phyloP scores from a whole-genome alignment of 2,329 filamentous ascomycete genomes.

The Lachnellula cervina region DNA sequence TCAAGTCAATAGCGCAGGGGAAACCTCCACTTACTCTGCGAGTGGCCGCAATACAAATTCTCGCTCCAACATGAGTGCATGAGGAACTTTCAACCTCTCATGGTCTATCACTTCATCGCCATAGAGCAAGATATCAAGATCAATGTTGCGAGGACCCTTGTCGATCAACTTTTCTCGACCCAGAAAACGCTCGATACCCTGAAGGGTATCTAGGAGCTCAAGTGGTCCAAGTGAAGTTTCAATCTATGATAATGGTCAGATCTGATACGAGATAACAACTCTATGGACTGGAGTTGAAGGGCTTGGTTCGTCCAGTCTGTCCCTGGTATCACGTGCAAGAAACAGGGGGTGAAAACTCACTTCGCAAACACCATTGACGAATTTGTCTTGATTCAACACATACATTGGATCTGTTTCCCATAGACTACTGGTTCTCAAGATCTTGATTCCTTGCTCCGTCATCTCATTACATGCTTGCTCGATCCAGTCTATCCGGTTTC shows the following conservation, averaged over 20 bases:
- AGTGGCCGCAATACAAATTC: constrained; percentile 91
- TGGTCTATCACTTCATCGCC: constrained; percentile 60
- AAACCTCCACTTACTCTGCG: constrained; percentile 55
- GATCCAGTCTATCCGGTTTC: constrained; percentile 78
- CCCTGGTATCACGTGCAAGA: neutral
- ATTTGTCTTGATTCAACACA: constrained; percentile 78
- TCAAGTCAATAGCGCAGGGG: neutral
- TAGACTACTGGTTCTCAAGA: constrained; percentile 77
- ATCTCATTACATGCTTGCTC: constrained; percentile 78
- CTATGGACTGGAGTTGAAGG: no score
- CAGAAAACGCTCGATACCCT: constrained; percentile 75
- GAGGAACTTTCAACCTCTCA: constrained; percentile 76
- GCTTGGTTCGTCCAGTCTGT: no score
- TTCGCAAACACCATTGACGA: constrained; percentile 90
- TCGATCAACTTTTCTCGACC: constrained; percentile 81
- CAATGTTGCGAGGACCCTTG: constrained; percentile 91
- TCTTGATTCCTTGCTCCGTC: constrained; percentile 64
- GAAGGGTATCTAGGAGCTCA: constrained; percentile 71
- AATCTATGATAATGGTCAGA: constrained; percentile 49
- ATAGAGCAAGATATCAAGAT: constrained; percentile 88
- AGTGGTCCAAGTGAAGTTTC: constrained; percentile 73
- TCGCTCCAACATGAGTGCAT: constrained; percentile 78
- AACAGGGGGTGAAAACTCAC: constrained; percentile 44
- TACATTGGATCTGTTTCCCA: constrained; percentile 99
- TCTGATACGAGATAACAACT: neutral